Conservation (phyloP, 1,139 yeast genomes). For the Protomyces macrosporus region DNA sequence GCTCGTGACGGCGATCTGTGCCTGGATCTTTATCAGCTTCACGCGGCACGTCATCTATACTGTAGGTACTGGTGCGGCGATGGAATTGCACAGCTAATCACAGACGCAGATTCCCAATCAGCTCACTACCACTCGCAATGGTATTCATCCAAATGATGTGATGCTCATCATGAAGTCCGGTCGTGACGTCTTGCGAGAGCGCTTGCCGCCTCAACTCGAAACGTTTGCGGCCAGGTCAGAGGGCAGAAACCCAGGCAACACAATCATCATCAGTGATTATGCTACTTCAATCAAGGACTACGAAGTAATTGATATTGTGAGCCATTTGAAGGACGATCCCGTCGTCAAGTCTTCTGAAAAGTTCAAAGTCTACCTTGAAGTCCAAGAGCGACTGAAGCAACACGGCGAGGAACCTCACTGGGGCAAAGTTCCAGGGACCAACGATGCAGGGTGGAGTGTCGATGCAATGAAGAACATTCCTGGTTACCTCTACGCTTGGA, state of each 20-base stretch:
- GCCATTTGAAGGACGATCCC: not conserved
- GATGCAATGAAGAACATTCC: slow-evolving; percentile 43
- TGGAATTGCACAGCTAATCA: not conserved
- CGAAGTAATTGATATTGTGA: slow-evolving; percentile 5
- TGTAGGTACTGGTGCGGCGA: not conserved
- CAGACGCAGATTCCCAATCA: not conserved
- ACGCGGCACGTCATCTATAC: not conserved
- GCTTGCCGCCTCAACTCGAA: slow-evolving; percentile 14
- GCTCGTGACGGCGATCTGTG: not conserved
- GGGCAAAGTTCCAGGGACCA: slow-evolving; percentile 11
- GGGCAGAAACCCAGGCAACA: slow-evolving; percentile 6
- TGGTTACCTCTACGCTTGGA: slow-evolving; percentile 40
- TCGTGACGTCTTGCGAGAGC: slow-evolving; percentile 1
- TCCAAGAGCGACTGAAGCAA: not conserved
- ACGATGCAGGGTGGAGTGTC: slow-evolving; percentile 38
- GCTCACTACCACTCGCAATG: not conserved
- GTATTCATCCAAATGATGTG: not conserved
- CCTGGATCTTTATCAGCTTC: not conserved
- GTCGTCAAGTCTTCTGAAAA: not conserved
- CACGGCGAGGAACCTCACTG: not conserved
- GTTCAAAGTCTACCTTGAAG: not conserved
- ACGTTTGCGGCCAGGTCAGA: slow-evolving; percentile 11
- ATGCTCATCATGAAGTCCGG: slow-evolving; percentile 17
- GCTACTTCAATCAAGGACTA: not conserved
- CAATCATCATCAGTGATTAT: slow-evolving; percentile 5